Evolutionary conservation across 495 filamentous ascomycete species (phyloP).

Genomic region (Podospora conica): DNA sequence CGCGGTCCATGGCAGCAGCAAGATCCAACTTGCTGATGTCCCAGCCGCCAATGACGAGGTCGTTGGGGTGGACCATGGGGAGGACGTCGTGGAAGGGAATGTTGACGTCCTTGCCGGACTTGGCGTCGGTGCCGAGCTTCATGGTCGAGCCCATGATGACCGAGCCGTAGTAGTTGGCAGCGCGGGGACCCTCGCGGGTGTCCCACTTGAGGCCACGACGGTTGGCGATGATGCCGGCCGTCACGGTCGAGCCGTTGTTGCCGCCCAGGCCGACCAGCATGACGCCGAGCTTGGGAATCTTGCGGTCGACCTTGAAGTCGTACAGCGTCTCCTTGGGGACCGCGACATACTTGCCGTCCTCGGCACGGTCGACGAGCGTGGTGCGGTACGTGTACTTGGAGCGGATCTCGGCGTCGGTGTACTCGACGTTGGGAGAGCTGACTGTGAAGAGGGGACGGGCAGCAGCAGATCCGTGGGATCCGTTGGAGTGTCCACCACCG

Average conservation of each 20-base stretch:
- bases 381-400: conserved; percentile 97
- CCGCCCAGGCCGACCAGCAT: conserved; percentile 99
- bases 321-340: conserved; percentile 84
- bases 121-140: conserved; percentile 85
- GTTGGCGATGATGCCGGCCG: conserved; percentile 95
- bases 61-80: conserved; percentile 97
- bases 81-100: conserved; percentile 91
- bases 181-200: conserved; percentile 76
- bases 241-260: conserved; percentile 97
- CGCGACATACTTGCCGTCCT: conserved; percentile 74
- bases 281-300: conserved; percentile 86
- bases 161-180: conserved; percentile 96
- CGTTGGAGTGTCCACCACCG: conserved; percentile 68
- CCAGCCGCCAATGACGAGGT: conserved; percentile 93
- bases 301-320: conserved; percentile 95
- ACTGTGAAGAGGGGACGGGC: conserved; percentile 69
- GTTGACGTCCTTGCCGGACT: conserved; percentile 86
- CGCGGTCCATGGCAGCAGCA: conserved; percentile 90
- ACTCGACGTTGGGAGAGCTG: conserved; percentile 85
- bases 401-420: conserved; percentile 81
- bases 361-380: conserved; percentile 65
- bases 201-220: conserved; percentile 82
- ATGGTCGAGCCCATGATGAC: conserved; percentile 94
- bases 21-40: conserved; percentile 90
- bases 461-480: conserved; percentile 32